Percentiles rank a stretch among this genome's conserved stretches.
These are phyloP conservation scores for Eucalyptus curtisii DNA, from an alignment of 345 rosid species.

Conservation along the genomic window DNA sequence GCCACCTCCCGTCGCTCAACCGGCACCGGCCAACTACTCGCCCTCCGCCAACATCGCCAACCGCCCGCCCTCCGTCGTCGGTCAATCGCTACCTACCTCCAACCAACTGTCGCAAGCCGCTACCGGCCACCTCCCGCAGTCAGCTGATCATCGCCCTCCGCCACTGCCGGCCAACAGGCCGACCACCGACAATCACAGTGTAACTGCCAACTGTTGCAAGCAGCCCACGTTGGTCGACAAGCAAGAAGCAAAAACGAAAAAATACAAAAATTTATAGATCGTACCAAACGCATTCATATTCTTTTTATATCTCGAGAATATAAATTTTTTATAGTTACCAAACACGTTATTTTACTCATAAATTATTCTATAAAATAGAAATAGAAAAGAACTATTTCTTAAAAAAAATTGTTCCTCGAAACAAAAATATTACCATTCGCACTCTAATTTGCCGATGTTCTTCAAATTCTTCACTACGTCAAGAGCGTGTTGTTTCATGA, in stretches of 20 bases:
- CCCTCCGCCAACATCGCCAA: no score
- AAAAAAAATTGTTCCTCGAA: fast-evolving
- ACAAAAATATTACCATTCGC: fast-evolving
- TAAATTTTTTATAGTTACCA: fast-evolving
- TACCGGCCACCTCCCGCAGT: fast-evolving
- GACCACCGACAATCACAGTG: no score
- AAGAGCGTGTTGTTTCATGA: fast-evolving
- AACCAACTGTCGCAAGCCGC: fast-evolving
- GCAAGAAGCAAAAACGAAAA: no score
- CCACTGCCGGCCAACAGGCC: no score
- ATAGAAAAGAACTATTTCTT: no score
- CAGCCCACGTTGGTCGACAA: fast-evolving
- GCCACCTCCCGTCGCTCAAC: no score
- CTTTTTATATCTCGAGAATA: fast-evolving
- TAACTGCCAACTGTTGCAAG: no score
- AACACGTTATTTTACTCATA: no score
- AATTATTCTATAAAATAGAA: fast-evolving
- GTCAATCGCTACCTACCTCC: fast-evolving
- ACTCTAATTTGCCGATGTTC: fast-evolving
- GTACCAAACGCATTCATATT: fast-evolving
- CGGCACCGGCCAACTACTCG: fast-evolving
- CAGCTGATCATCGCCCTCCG: fast-evolving
- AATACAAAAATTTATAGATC: no score
- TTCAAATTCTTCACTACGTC: background rate
- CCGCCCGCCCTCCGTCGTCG: fast-evolving